phyloP scores from a whole-genome alignment of 1,139 yeast genomes.

The Yamadazyma sp. region DNA sequence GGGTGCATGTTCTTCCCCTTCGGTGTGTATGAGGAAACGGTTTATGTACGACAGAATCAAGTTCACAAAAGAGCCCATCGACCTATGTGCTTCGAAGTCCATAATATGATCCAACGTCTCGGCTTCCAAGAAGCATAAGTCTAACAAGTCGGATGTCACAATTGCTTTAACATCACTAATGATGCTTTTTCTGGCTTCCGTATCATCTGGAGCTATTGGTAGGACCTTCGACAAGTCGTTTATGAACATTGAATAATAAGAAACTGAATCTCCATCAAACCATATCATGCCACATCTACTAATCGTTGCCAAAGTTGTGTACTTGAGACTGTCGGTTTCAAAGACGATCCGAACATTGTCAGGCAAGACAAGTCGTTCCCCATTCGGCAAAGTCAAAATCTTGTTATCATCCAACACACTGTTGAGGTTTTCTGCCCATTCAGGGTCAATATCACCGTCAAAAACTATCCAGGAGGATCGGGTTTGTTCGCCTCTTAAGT shows the following conservation, averaged over 20 bases:
- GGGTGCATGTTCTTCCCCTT: not conserved
- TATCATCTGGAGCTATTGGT: not conserved
- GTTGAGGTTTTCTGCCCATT: conserved; percentile 90
- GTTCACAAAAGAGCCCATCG: conserved; percentile 36
- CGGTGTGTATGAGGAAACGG: not conserved
- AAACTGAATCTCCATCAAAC: conserved; percentile 41
- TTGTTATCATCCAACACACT: conserved; percentile 90
- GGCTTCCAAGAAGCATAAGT: not conserved
- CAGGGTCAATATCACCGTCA: conserved; percentile 94
- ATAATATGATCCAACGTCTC: conserved; percentile 48
- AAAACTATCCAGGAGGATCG: conserved; percentile 77
- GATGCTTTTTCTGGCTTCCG: not conserved
- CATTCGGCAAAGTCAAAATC: conserved; percentile 80
- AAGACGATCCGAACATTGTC: conserved; percentile 64
- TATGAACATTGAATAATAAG: conserved; percentile 19
- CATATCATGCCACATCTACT: conserved; percentile 92
- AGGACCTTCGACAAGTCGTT: conserved; percentile 9
- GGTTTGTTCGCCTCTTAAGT: conserved; percentile 56
- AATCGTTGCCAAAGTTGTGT: conserved; percentile 88
- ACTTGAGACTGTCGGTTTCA: conserved; percentile 67
- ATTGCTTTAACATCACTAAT: not conserved
- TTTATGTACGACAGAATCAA: conserved; percentile 12
- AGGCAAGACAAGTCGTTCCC: conserved; percentile 77
- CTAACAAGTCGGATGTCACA: not conserved
- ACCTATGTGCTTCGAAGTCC: conserved; percentile 44